Base-by-base conservation (phyloP, 768 basidiomycete genomes). In the Suillus subalutaceus region DNA sequence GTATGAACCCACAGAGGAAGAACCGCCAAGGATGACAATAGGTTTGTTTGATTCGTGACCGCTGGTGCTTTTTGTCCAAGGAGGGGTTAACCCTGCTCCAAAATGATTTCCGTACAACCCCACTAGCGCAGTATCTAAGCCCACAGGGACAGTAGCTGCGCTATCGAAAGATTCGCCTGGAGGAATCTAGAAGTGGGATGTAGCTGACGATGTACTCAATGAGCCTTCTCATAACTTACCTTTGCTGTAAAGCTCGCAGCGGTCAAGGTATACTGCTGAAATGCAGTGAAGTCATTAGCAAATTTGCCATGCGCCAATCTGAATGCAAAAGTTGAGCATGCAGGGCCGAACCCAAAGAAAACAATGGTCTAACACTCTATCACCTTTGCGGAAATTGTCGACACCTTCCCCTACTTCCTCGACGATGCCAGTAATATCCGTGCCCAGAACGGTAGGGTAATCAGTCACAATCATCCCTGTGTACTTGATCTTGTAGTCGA, bases 1-100 rank as follows among this genome's bases (percentile, higher is more conserved):
- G 59, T 76, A 81, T 74, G 79, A 80, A n/a, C 85, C 85, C 2
- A 85, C 83, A 23, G 82, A 82, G 7, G 79, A 78, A n/a, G 83
- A 73, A 7, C 85, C 85, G 15, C 85, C 85, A 41, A 84, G 68
- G 66, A 86, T 77, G 58, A 86, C 68, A 23, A 85, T 79, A 1
- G 85, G 79, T 10, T 76, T 76, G 46, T 78, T 81, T 38, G 72
- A 72, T 68, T 85, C 83, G 46, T 79, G 82, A 2, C 74, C 80
- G 53, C 67, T 67, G 26, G 75, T 77, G 0, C 70, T 73, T 10
- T 73, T 63, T 2, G 67, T 72, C 70, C 81, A 75, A 5, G 84
- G 81, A 4, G 81, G 73, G 9, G 71, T 71, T 13, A 86, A 71
- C 18, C 77, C 80, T 1, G 80, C 73, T 8, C 84, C 84, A 30